Base-by-base conservation (phyloP, 108 stramenopile genomes). In the Fragilariopsis cylindrus region DNA sequence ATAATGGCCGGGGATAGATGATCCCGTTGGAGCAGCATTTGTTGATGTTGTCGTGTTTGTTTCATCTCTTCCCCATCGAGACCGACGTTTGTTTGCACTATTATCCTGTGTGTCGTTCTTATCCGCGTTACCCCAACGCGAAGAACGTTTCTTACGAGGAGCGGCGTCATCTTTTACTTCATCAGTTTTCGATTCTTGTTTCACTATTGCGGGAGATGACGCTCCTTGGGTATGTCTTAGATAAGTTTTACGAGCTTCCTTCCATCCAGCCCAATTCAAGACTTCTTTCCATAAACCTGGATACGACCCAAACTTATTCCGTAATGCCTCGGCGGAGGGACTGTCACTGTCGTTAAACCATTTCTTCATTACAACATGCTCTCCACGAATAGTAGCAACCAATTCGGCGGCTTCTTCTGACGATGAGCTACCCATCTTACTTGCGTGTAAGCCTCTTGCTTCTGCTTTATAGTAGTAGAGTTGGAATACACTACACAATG, bases 191-290 rank as follows among this genome's bases (percentile, higher is more conserved):
- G 60, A 62, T 16, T 39, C 60, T n/a, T 30, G 11, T 21, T 18
- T 12, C 5, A 18, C 9, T 19, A 41, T 44, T 19, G 18, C 55
- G 0, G 45, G 39, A 15, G 62, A 66, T 57, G 66, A 70, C 3
- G 43, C 73, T 15, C 43, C 43, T 58, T 81, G 79, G 5, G 64
- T 64, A 19, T 53, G 70, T 69, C 81, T 78, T 54, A 89, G 57
- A 73, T 85, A 89, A 15, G 81, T 84, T 57, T 81, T 79, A 18
- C 90, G 70, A 40, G 87, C 84, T 53, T 92, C 91, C 78, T 88
- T 92, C 94, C 94, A 95, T 58, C 94, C 94, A 4, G 73, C 81
- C 94, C 94, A 95, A 64, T 86, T 88, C 58, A 92, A 54, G 30
- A 95, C 85, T 83, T 95, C 94, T 71, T 88, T 87, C 90, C 90